These are phyloP conservation scores for Volutella citrinella DNA, from an alignment of 2,329 filamentous ascomycete species.

Conservation along the genomic window DNA sequence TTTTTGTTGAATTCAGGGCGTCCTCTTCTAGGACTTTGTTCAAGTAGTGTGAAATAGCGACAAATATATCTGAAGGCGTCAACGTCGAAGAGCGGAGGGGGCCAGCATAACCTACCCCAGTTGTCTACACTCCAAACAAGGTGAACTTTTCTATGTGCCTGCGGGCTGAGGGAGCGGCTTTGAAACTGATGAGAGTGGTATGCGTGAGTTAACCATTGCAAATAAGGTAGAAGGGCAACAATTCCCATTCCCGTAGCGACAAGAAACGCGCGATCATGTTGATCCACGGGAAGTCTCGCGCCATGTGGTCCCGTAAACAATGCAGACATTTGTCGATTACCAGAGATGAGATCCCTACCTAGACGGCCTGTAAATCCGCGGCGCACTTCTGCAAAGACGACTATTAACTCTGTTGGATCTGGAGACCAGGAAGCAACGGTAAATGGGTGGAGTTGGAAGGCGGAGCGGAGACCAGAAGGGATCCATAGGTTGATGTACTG, in stretches of 20 bases:
- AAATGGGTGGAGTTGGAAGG: conserved; percentile 7
- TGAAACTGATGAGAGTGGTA: not conserved
- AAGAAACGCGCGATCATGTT: conserved; percentile 3
- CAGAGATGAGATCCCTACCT: conserved; percentile 1
- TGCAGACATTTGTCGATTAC: not conserved
- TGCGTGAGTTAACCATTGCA: conserved; percentile 5
- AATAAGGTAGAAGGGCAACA: conserved; percentile 7
- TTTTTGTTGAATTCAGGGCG: no score
- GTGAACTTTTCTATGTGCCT: not conserved
- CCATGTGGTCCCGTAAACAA: conserved; percentile 8
- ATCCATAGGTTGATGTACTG: conserved; percentile 10
- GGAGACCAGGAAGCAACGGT: conserved; percentile 6
- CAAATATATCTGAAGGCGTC: not conserved
- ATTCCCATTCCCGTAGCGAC: conserved; percentile 9
- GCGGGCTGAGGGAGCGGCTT: not conserved
- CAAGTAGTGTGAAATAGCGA: not conserved
- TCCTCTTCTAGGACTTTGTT: not conserved
- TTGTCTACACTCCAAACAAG: not conserved
- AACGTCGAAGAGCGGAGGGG: not conserved
- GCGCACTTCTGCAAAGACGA: conserved; percentile 1
- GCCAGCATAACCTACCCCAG: conserved; percentile 6
- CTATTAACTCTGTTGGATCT: conserved; percentile 3
- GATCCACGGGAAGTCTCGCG: conserved; percentile 2
- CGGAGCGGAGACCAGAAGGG: conserved; percentile 3
- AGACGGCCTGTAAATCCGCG: conserved; percentile 6